Evolutionary conservation across 2,329 filamentous ascomycete genomes (phyloP), one percentile per base, ranked within the genome.

Genomic region (Dendrostoma leiphaemia): DNA sequence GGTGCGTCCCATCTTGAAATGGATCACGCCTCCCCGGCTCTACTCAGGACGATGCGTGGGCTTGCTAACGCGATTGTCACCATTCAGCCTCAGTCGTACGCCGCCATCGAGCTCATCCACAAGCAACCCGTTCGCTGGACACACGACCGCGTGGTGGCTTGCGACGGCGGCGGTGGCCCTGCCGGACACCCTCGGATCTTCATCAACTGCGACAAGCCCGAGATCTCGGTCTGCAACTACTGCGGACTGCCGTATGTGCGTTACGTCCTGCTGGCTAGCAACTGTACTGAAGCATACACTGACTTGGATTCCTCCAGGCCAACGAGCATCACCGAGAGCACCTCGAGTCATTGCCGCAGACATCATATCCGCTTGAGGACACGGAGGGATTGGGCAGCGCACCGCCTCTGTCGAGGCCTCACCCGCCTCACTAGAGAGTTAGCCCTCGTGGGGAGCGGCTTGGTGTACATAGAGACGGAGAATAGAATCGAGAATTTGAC

Each of bases 141-240:
- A 56, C 87, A 96, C 69, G 82, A 90, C 60, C 83, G 86, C 58
- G 74, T 89, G 46, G 93, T 95, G 48, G 85, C 86, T 41, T 99
- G 94, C 70, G 92, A 97, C 66, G 94, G 94, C 55, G 94, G 93
- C 56, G 92, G 92, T 62, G 94, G 93, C 43, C 88, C 92, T 29
- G 77, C 90, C 52, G 94, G 94, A 40, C 94, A 99, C 72, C 94
- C 94, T 47, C 84, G 84, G 67, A 88, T 99, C 74, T 99, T 91
- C 72, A 99, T 99, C 83, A 99, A 99, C 76, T 87, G 89, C 62
- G 94, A 99, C 75, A 97, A 97, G 81, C 90, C 94, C 40, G 86
- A 97, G 78, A 96, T 99, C 65, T 84, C 84, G 73, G 79, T 79
- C 69, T 99, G 94, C 80, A 87, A 82, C 67, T 99, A 99, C 78